Conservation (phyloP, 805 yeast genomes). For the Kodamaea leandrae region DNA sequence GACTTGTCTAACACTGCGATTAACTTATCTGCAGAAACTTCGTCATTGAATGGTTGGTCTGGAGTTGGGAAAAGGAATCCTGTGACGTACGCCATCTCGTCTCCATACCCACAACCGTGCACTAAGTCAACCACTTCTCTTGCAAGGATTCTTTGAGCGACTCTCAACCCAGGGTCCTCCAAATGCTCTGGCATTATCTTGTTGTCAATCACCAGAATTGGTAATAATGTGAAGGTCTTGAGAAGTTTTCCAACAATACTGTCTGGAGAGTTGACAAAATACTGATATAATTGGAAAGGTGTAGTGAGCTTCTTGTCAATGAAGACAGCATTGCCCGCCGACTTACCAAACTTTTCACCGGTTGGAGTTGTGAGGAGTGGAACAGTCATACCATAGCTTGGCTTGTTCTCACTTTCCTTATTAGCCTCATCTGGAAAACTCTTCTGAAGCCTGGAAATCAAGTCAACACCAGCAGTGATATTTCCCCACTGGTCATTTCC, state of each 20-base stretch:
- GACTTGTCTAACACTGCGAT: conserved; percentile 57
- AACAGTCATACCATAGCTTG: conserved; percentile 72
- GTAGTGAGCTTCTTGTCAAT: conserved; percentile 72
- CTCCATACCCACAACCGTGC: conserved; percentile 79
- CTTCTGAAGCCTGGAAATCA: conserved; percentile 57
- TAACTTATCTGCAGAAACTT: conserved; percentile 47
- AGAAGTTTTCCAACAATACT: conserved; percentile 67
- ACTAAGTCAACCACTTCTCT: conserved; percentile 81
- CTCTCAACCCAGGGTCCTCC: conserved; percentile 57
- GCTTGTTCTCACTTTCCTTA: neutral
- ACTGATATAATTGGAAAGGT: conserved; percentile 81
- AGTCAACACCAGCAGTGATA: conserved; percentile 91
- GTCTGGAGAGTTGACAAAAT: conserved; percentile 77
- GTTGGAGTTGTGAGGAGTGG: conserved; percentile 84
- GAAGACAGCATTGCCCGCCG: conserved; percentile 95
- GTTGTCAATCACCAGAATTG: conserved; percentile 53
- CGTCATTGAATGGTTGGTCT: conserved; percentile 46
- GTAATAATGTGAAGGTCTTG: conserved; percentile 76
- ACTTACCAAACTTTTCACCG: conserved; percentile 94
- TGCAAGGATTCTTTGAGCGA: conserved; percentile 78
- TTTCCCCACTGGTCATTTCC: conserved; percentile 99
- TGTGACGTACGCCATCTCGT: conserved; percentile 64
- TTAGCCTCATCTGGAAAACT: neutral
- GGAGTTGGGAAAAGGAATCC: conserved; percentile 63
- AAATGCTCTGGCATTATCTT: conserved; percentile 51